Evolutionary conservation across 1,139 yeast genomes (phyloP).

Genomic region (Debaryomyces sp.): DNA sequence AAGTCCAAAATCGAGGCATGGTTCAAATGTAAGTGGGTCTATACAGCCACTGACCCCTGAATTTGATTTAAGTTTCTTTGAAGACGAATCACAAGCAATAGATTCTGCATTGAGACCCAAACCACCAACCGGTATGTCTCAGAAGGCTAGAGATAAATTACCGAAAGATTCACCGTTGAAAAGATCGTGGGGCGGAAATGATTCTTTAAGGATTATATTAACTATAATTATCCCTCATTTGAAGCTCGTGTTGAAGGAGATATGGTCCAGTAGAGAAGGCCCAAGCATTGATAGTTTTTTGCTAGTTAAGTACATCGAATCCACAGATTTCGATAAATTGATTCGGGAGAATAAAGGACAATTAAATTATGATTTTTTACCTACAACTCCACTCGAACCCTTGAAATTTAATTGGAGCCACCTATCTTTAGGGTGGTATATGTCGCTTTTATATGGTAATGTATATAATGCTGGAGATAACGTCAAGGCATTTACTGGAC

Average conservation of each 20-base stretch:
- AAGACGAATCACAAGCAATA: slow-evolving; percentile 18
- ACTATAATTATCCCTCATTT: slow-evolving; percentile 45
- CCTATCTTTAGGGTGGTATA: slow-evolving; percentile 76
- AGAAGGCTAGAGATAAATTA: slow-evolving; percentile 58
- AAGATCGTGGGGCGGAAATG: slow-evolving; percentile 63
- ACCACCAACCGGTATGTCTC: slow-evolving; percentile 66
- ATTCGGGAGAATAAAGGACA: slow-evolving; percentile 22
- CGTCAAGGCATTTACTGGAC: slow-evolving; percentile 25
- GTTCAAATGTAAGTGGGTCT: slow-evolving; percentile 1
- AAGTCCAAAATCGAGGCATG: slow-evolving; percentile 1
- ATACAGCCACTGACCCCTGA: neutral
- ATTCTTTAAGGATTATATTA: slow-evolving; percentile 49
- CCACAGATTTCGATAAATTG: slow-evolving; percentile 28
- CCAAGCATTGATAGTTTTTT: slow-evolving; percentile 31
- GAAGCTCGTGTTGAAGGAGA: slow-evolving; percentile 37
- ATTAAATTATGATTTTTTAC: slow-evolving; percentile 37
- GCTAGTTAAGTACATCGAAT: slow-evolving; percentile 44
- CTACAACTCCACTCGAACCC: slow-evolving; percentile 46
- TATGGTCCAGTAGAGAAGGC: slow-evolving; percentile 32
- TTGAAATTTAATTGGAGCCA: slow-evolving; percentile 63
- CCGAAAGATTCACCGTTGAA: slow-evolving; percentile 53
- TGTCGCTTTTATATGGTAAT: slow-evolving; percentile 65
- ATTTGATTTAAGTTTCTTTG: neutral
- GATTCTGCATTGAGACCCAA: slow-evolving; percentile 40
- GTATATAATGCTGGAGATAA: slow-evolving; percentile 52